Conservation (phyloP, 2,329 filamentous ascomycete genomes). For the Hypoxylon sp. region DNA sequence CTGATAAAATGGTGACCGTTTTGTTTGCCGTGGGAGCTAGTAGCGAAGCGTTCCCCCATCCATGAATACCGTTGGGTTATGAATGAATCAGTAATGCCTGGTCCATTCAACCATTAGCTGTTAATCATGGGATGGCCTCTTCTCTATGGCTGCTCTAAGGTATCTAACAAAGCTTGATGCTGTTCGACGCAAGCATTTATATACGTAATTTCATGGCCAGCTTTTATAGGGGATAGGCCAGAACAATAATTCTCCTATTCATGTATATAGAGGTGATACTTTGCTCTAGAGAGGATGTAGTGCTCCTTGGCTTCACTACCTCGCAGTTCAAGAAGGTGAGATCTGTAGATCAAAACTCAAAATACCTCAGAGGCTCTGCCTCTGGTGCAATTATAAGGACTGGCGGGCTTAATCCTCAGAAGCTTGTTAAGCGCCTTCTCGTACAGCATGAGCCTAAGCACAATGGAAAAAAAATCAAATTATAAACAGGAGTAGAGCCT, state of each 20-base stretch:
- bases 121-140: no score
- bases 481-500: background rate
- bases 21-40: no score
- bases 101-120: no score
- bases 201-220: background rate
- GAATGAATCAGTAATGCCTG: no score
- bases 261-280: background rate
- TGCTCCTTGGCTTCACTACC: background rate
- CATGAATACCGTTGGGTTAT: background rate
- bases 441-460: no score
- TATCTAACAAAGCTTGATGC: background rate
- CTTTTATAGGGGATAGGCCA: background rate
- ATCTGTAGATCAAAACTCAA: background rate
- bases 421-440: no score
- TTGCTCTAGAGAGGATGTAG: background rate
- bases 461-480: background rate
- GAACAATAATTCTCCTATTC: background rate
- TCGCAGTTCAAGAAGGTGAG: background rate
- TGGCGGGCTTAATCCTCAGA: background rate
- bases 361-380: background rate
- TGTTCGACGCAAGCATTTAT: background rate
- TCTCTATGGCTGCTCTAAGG: no score
- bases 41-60: background rate
- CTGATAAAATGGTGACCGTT: no score
- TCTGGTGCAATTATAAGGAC: background rate